Evolutionary conservation across 1,284 basidiomycete genomes (phyloP).

Genomic region (Cutaneotrichosporon sp.): DNA sequence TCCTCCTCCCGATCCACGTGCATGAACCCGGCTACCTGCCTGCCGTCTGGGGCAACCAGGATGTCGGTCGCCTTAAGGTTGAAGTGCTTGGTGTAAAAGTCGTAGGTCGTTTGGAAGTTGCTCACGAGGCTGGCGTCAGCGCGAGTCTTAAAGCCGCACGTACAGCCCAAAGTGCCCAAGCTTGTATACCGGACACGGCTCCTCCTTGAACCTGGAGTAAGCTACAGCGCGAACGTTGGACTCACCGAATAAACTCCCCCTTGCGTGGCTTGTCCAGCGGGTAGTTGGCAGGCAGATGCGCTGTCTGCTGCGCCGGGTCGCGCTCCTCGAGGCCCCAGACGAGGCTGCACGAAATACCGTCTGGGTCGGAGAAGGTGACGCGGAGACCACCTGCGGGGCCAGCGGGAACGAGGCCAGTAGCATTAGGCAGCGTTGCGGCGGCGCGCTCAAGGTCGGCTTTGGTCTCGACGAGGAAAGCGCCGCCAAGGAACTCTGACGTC

Average conservation of each 20-base stretch:
- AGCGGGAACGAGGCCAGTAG: conserved; percentile 11
- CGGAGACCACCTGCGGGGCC: conserved; percentile 22
- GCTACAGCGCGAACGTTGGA: neutral
- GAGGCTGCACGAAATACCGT: conserved; percentile 21
- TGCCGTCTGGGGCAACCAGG: conserved; percentile 14
- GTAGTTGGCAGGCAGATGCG: conserved; percentile 3
- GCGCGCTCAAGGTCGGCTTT: conserved; percentile 23
- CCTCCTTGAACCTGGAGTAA: conserved; percentile 12
- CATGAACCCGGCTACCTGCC: conserved; percentile 18
- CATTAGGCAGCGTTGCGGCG: conserved; percentile 10
- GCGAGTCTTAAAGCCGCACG: neutral
- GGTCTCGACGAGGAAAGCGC: conserved; percentile 15
- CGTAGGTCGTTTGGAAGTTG: conserved; percentile 17
- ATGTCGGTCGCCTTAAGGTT: conserved; percentile 26
- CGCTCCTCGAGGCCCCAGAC: conserved; percentile 19
- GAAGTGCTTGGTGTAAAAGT: conserved; percentile 23
- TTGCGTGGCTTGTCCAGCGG: conserved; percentile 10
- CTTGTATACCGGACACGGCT: conserved; percentile 20
- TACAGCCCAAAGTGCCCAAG: conserved; percentile 26
- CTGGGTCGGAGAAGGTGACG: conserved; percentile 24
- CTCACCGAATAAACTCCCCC: conserved; percentile 10
- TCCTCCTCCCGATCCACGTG: conserved; percentile 25
- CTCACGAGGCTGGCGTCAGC: conserved; percentile 8
- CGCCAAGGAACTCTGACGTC: conserved; percentile 10
- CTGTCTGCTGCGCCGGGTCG: neutral